Conservation (phyloP, 1,139 yeast species). For the Blastobotrys malaysiensis region DNA sequence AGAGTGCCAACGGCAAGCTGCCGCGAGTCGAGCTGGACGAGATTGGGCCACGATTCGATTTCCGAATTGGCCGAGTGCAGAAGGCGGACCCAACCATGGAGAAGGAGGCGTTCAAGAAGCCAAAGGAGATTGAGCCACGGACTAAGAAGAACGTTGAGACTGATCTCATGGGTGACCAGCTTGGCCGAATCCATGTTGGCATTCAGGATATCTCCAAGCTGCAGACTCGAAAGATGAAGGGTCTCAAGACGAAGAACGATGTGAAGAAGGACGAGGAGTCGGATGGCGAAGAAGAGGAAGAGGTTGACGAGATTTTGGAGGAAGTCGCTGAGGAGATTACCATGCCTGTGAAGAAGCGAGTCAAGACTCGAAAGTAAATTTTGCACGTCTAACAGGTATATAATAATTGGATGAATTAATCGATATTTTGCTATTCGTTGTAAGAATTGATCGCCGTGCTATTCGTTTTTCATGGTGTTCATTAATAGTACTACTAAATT, state of each 20-base stretch:
- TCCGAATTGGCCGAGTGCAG: constrained; percentile 82
- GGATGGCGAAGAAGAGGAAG: constrained; percentile 44
- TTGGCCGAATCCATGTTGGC: constrained; percentile 94
- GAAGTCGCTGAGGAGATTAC: constrained; percentile 33
- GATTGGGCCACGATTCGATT: constrained; percentile 93
- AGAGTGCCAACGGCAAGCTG: constrained; percentile 60
- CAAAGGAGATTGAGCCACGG: constrained; percentile 77
- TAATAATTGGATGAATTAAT: not conserved
- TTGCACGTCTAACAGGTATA: not conserved
- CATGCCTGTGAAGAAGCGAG: constrained; percentile 11
- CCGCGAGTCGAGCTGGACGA: constrained; percentile 95
- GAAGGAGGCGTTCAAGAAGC: constrained; percentile 79
- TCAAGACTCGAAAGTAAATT: constrained; percentile 15
- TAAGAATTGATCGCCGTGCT: no score
- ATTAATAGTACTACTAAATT: not conserved
- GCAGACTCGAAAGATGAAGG: constrained; percentile 98
- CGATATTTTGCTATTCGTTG: not conserved
- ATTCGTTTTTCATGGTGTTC: not conserved
- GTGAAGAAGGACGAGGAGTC: constrained; percentile 45
- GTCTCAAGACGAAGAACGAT: constrained; percentile 75
- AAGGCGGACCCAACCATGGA: constrained; percentile 84
- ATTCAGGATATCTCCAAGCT: constrained; percentile 84
- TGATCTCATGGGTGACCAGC: constrained; percentile 92
- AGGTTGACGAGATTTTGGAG: constrained; percentile 30
- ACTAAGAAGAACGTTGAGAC: constrained; percentile 84